Evolutionary conservation across 148 eudicot species (phyloP), one percentile per base, ranked within the genome.

Genomic region (Silene conica): DNA sequence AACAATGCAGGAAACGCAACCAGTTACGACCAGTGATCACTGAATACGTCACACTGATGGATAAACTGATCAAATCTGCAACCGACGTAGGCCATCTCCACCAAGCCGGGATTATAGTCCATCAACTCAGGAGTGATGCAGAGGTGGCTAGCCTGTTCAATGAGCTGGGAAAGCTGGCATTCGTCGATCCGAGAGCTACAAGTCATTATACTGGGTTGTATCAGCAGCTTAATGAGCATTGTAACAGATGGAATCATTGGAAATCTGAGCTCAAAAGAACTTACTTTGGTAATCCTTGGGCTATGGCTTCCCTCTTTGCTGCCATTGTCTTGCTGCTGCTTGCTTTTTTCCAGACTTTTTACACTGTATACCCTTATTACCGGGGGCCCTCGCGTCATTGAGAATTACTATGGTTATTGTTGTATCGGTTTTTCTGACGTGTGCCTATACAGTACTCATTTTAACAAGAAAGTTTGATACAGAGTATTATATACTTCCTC

Each of bases 271-370:
- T 67, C 2, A n/a, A 23, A 19, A 8, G 70, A 38, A 67, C 70
- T 2, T 67, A 67, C 20, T 41, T 67, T 41, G 50, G 43, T 16
- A 69, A 69, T 69, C 72, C 72, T 14, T 69, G 72, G 72, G 72
- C 52, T 1, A 12, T 67, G 18, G 52, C 52, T 20, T 67, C 70
- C 6, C 22, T 67, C 20, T 45, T 67, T 20, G 70, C 70, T 9
- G 70, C 70, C 6, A 45, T 43, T 43, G 26, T 67, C 3, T 20
- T 67, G 55, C 19, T 67, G 54, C 1, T 67, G 23, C 70, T 67
- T 45, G 52, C 70, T 45, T 45, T 3, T 43, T 20, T 12, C 6
- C 70, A 67, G 26, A 67, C 70, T 20, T 43, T 67, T 19, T 67
- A 19, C 4, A 67, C 70, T 13, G 21, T 67, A 1, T 67, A 43